Conservation (phyloP, 1,284 basidiomycete species). For the Bjerkandera adusta region DNA sequence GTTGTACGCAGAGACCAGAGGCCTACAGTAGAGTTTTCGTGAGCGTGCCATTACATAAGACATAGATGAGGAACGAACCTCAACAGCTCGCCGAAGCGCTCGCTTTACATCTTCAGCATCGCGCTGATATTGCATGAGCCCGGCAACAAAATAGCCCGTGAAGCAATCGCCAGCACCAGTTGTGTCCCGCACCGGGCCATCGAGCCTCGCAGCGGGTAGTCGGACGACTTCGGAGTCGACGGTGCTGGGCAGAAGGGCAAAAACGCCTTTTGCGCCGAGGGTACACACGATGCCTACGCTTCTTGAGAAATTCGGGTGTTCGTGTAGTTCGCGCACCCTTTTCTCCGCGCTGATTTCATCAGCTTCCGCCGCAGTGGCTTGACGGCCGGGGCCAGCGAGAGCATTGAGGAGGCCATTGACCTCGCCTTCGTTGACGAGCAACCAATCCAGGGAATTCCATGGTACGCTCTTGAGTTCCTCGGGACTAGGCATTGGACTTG, state of each 20-base stretch:
- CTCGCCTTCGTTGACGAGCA: slow-evolving; percentile 54
- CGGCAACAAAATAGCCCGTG: slow-evolving; percentile 54
- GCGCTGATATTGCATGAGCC: slow-evolving; percentile 40
- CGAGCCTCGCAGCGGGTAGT: slow-evolving; percentile 43
- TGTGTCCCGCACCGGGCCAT: slow-evolving; percentile 44
- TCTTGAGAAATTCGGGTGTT: slow-evolving; percentile 13
- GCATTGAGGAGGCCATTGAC: slow-evolving; percentile 36
- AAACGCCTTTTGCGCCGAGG: slow-evolving; percentile 47
- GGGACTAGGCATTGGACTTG: slow-evolving; percentile 47
- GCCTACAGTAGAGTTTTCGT: slow-evolving; percentile 38
- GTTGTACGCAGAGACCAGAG: slow-evolving; percentile 57
- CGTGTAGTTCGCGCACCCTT: slow-evolving; percentile 15
- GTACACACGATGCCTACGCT: slow-evolving; percentile 49
- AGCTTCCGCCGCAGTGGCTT: not conserved
- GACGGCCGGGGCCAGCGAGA: slow-evolving; percentile 8
- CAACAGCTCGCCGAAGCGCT: slow-evolving; percentile 38
- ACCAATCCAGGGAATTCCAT: slow-evolving; percentile 49
- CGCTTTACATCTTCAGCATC: slow-evolving; percentile 24
- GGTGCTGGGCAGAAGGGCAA: slow-evolving; percentile 28
- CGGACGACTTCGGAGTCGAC: slow-evolving; percentile 29
- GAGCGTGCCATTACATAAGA: slow-evolving; percentile 1
- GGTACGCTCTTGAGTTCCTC: slow-evolving; percentile 38
- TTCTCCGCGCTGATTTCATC: not conserved
- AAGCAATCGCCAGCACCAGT: slow-evolving; percentile 64
- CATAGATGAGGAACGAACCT: slow-evolving; percentile 35